Evolutionary conservation across 208 protist genomes (phyloP).

Genomic region (Trypanosoma vivax): DNA sequence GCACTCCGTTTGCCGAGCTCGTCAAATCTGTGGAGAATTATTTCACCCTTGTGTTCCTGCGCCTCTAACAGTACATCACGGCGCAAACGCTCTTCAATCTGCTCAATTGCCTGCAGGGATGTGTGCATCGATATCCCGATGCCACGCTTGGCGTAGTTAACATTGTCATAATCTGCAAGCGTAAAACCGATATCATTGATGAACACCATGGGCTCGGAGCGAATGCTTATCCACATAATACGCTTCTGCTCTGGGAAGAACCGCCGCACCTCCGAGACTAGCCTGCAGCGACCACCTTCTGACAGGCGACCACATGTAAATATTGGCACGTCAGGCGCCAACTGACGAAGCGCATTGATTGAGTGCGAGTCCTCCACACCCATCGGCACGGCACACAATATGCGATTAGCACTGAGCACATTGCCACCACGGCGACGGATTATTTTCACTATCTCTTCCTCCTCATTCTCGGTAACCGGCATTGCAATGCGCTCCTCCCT

Average conservation of each 20-base stretch:
- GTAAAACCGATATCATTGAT: constrained; percentile 81
- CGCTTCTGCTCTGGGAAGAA: constrained; percentile 47
- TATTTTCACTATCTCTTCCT: constrained; percentile 38
- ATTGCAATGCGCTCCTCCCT: constrained; percentile 58
- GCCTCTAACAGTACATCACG: constrained; percentile 76
- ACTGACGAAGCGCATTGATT: constrained; percentile 58
- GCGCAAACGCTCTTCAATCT: constrained; percentile 83
- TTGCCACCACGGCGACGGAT: constrained; percentile 65
- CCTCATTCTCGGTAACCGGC: constrained; percentile 25
- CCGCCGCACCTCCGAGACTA: constrained; percentile 43
- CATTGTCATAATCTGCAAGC: constrained; percentile 59
- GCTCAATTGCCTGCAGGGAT: constrained; percentile 70
- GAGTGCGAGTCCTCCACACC: not conserved
- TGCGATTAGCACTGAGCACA: constrained; percentile 72
- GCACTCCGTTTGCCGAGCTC: constrained; percentile 27
- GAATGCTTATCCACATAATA: constrained; percentile 77
- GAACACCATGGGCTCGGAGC: constrained; percentile 80
- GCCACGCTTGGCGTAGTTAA: constrained; percentile 13
- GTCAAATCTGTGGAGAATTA: constrained; percentile 63
- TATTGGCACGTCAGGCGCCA: constrained; percentile 72
- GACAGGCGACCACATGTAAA: constrained; percentile 71
- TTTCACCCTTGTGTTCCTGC: constrained; percentile 62
- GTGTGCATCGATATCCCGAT: constrained; percentile 78
- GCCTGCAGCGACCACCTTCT: constrained; percentile 23
- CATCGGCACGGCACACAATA: constrained; percentile 73